Percentiles rank a stretch among this genome's conserved stretches.
phyloP scores from a whole-genome alignment of 805 yeast species.

The Kazachstania kunashirensis region DNA sequence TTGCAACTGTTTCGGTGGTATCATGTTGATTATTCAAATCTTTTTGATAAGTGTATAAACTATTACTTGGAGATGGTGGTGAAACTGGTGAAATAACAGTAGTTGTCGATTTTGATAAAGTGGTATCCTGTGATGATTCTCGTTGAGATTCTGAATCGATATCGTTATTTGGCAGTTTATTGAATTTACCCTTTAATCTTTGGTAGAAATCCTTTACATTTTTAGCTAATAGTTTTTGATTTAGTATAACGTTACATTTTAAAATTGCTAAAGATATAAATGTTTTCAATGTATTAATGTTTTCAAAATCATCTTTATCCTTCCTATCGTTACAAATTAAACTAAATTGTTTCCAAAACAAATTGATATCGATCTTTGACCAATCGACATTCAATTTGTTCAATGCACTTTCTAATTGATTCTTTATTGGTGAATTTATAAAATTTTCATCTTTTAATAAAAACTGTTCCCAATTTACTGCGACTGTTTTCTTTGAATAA shows the following conservation, averaged over 20 bases:
- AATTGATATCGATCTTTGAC: slow-evolving; percentile 10
- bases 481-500: slow-evolving; percentile 3
- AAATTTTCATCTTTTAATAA: neutral
- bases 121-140: slow-evolving; percentile 5
- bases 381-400: slow-evolving; percentile 18
- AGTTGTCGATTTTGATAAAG: neutral
- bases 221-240: slow-evolving; percentile 11
- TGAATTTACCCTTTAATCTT: slow-evolving; percentile 4
- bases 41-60: neutral
- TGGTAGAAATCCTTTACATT: slow-evolving; percentile 10
- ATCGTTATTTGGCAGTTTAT: neutral
- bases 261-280: slow-evolving; percentile 19
- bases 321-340: slow-evolving; percentile 1
- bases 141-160: neutral
- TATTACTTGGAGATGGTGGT: slow-evolving; percentile 5
- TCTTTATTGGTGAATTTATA: slow-evolving; percentile 6
- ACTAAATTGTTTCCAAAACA: slow-evolving; percentile 16
- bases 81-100: slow-evolving; percentile 5
- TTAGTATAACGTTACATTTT: slow-evolving; percentile 14
- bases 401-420: slow-evolving; percentile 7
- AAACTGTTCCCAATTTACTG: neutral
- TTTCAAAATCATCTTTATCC: neutral
- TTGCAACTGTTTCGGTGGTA: neutral
- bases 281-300: slow-evolving; percentile 11
- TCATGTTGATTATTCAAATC: neutral